phyloP scores from a whole-genome alignment of 2,329 filamentous ascomycete species.

The Cytospora mali region DNA sequence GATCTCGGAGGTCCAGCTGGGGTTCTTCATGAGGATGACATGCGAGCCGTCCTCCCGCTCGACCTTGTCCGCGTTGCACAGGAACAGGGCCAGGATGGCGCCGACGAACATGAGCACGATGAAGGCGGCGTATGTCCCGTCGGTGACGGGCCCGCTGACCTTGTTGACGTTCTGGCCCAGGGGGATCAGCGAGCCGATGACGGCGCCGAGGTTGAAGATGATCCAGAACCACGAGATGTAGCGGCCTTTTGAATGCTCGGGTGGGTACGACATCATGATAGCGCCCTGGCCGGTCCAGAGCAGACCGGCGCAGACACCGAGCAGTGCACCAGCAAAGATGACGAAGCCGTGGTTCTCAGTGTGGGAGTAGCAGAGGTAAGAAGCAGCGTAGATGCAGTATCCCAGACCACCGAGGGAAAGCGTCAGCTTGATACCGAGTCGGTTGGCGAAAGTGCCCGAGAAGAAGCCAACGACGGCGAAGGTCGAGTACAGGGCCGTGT shows the following conservation, averaged over 20 bases:
- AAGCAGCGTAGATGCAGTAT: slow-evolving; percentile 74
- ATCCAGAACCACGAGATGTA: slow-evolving; percentile 94
- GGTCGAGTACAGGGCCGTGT: slow-evolving; percentile 51
- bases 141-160: slow-evolving; percentile 56
- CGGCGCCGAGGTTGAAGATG: slow-evolving; percentile 90
- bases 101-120: slow-evolving; percentile 79
- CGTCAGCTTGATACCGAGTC: slow-evolving; percentile 68
- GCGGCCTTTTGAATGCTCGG: slow-evolving; percentile 78
- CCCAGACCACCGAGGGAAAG: slow-evolving; percentile 74
- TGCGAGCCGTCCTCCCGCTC: slow-evolving; percentile 76
- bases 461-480: slow-evolving; percentile 66
- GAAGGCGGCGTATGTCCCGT: slow-evolving; percentile 88
- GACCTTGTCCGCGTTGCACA: slow-evolving; percentile 73
- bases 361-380: slow-evolving; percentile 72
- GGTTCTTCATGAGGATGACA: slow-evolving; percentile 88
- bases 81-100: slow-evolving; percentile 67
- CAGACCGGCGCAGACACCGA: slow-evolving; percentile 77
- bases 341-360: slow-evolving; percentile 69
- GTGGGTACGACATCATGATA: slow-evolving; percentile 89
- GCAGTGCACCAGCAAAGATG: slow-evolving; percentile 74
- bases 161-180: slow-evolving; percentile 71
- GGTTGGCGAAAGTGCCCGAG: slow-evolving; percentile 78
- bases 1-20: slow-evolving; percentile 81
- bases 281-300: slow-evolving; percentile 83
- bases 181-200: slow-evolving; percentile 81